Evolutionary conservation across 129 eudicot genomes (phyloP).

Genomic region (Helichrysum umbraculigerum): DNA sequence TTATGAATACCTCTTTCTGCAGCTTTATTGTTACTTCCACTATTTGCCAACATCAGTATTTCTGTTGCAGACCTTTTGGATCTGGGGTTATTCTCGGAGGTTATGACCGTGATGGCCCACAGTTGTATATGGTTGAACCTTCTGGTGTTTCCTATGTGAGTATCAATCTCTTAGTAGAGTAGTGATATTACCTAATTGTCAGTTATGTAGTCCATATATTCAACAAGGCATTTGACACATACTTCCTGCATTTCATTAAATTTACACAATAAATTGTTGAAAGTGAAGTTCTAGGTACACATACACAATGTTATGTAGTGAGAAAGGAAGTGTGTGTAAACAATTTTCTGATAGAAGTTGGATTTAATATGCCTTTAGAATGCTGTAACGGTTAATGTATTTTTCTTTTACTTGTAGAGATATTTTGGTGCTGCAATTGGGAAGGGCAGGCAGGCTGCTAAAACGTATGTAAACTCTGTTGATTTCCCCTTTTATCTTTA

Average conservation of each 20-base stretch:
- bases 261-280: not conserved
- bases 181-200: not conserved
- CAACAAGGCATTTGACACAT: not conserved
- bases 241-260: not conserved
- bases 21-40: not conserved
- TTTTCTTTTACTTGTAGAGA: conserved; percentile 48
- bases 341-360: not conserved
- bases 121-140: conserved; percentile 94
- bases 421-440: conserved; percentile 98
- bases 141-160: conserved; percentile 98
- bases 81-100: conserved; percentile 95
- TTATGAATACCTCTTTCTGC: not conserved
- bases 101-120: conserved; percentile 98
- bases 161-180: conserved; percentile 18
- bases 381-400: not conserved
- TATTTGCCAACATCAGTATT: conserved; percentile 22
- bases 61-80: conserved; percentile 84
- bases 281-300: not conserved
- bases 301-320: not conserved
- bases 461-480: conserved; percentile 60
- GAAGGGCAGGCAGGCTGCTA: conserved; percentile 98
- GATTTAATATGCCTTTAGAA: not conserved
- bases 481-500: not conserved
- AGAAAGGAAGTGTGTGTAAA: not conserved
- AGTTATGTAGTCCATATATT: not conserved